Conservation (phyloP, 139 green algal species). For the Zygnema circumcarinatum region DNA sequence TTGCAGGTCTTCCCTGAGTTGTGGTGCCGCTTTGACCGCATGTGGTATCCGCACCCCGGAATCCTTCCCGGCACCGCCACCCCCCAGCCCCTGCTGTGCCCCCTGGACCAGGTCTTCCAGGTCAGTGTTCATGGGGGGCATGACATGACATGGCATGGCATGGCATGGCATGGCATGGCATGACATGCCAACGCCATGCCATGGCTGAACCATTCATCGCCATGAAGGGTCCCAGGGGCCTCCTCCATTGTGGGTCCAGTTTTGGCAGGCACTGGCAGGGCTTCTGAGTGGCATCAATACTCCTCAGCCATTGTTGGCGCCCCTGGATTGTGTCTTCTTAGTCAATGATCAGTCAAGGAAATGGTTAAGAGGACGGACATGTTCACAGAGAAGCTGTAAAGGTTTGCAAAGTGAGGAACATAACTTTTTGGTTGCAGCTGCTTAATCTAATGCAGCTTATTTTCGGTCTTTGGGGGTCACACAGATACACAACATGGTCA, state of each 20-base stretch:
- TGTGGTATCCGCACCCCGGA: conserved; percentile 87
- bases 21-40: conserved; percentile 84
- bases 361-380: too few species aligned
- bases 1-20: conserved; percentile 71
- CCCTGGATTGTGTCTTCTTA: conserved; percentile 87
- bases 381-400: too few species aligned
- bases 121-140: too few species aligned
- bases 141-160: conserved; percentile 67
- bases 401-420: too few species aligned
- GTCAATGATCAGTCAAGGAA: conserved; percentile 62
- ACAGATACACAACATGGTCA: too few species aligned
- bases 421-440: too few species aligned
- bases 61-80: conserved; percentile 80
- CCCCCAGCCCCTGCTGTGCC: conserved; percentile 82
- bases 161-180: conserved; percentile 65
- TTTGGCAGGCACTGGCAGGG: too few species aligned
- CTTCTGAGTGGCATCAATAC: too few species aligned
- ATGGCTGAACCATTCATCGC: background rate
- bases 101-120: conserved; percentile 89
- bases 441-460: too few species aligned
- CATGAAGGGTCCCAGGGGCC: background rate
- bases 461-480: too few species aligned
- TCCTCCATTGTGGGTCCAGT: background rate
- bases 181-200: background rate
- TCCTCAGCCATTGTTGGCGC: conserved; percentile 79